Evolutionary conservation across 2,329 filamentous ascomycete species (phyloP).

Genomic region (Endoconidiophora polonica): DNA sequence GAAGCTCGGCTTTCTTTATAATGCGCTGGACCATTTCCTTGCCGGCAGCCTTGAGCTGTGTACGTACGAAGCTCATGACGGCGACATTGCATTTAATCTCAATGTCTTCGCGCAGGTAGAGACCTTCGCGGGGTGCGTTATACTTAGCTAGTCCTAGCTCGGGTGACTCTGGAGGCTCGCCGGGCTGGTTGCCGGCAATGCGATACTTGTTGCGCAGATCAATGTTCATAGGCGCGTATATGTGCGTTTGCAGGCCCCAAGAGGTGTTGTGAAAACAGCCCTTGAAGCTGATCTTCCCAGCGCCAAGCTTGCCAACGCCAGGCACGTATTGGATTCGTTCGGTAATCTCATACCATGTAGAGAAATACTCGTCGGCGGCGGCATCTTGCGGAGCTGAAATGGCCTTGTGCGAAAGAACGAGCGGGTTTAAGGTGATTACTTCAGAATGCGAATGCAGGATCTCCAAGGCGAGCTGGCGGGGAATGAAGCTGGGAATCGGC

Average conservation of each 20-base stretch:
- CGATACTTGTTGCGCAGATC: conserved; percentile 53
- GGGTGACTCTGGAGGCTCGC: conserved; percentile 42
- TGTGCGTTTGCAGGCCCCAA: conserved; percentile 55
- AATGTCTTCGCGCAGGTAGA: conserved; percentile 54
- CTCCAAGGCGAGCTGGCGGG: conserved; percentile 54
- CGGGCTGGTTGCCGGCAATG: conserved; percentile 52
- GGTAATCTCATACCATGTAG: conserved; percentile 57
- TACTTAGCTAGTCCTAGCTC: conserved; percentile 44
- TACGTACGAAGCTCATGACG: conserved; percentile 48
- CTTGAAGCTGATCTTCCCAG: conserved; percentile 50
- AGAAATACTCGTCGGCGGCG: conserved; percentile 53
- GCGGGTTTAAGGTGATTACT: conserved; percentile 53
- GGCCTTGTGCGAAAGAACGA: conserved; percentile 45
- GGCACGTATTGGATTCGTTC: conserved; percentile 53
- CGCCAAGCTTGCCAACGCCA: conserved; percentile 46
- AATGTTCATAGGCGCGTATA: conserved; percentile 49
- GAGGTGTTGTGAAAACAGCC: conserved; percentile 58
- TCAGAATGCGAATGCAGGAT: conserved; percentile 56
- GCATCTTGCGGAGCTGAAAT: conserved; percentile 52
- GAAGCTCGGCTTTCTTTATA: conserved; percentile 53
- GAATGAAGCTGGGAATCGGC: conserved; percentile 52
- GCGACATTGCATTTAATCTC: conserved; percentile 54
- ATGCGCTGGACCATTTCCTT: conserved; percentile 52
- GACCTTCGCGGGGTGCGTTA: conserved; percentile 43
- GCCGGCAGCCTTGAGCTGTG: conserved; percentile 47